Conservation (phyloP, 345 rosid species). For the Pseudoturritis turrita region DNA sequence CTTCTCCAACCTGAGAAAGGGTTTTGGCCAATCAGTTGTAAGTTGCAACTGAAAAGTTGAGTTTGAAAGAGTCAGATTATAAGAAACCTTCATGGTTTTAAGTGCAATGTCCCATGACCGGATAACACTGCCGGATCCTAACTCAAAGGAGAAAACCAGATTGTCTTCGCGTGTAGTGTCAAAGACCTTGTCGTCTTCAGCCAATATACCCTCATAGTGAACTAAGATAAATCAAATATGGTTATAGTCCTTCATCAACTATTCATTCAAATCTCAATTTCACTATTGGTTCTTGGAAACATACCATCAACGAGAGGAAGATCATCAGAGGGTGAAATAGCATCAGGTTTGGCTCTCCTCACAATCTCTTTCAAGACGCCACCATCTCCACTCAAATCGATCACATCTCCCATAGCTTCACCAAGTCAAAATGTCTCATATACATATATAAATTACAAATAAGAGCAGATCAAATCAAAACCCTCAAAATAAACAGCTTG, state of each 20-base stretch:
- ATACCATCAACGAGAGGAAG: slow-evolving; percentile 87
- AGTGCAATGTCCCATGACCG: slow-evolving; percentile 85
- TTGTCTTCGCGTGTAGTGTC: slow-evolving; percentile 90
- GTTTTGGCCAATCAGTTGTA: background rate
- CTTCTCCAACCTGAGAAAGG: slow-evolving; percentile 75
- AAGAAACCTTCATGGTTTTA: slow-evolving; percentile 83
- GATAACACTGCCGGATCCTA: slow-evolving; percentile 81
- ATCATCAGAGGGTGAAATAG: slow-evolving; percentile 61
- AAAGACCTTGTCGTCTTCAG: slow-evolving; percentile 80
- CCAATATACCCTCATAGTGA: slow-evolving; percentile 82
- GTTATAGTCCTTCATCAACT: slow-evolving; percentile 7
- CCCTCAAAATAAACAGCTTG: background rate
- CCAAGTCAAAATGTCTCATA: too few species aligned
- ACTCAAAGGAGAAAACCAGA: slow-evolving; percentile 77
- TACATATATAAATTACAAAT: too few species aligned
- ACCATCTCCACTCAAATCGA: slow-evolving; percentile 77
- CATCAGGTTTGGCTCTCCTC: slow-evolving; percentile 61
- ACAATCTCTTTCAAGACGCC: slow-evolving; percentile 67
- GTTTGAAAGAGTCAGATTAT: background rate
- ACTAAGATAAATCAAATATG: slow-evolving; percentile 34
- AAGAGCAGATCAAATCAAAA: too few species aligned
- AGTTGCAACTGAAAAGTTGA: background rate
- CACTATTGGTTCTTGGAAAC: too few species aligned
- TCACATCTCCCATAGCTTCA: slow-evolving; percentile 55
- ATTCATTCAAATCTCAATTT: too few species aligned